Base-by-base conservation (phyloP, 345 rosid genomes). In the Acer campestre region DNA sequence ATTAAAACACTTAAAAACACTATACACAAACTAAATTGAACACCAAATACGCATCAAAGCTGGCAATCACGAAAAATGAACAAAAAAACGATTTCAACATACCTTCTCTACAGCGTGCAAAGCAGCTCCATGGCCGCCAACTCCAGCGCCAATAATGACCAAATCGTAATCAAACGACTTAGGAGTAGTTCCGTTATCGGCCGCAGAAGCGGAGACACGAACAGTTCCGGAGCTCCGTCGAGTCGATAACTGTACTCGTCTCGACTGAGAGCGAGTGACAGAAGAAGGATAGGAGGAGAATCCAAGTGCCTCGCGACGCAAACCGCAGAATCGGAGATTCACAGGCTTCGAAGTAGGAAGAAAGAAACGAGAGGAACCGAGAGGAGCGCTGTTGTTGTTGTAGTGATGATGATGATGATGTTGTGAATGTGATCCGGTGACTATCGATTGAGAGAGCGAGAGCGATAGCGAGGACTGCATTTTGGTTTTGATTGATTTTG, bases 71-170 rank as follows among this genome's bases (percentile, higher is more conserved):
- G 10, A 73, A 44, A 44, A 58, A 38, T 8, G 38, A 42, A 42
- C 10, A 42, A 42, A 42, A 42, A 42, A 3, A 62, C 1, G 25
- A 12, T 7, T 10, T 10, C 6, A 69, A 31, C 22, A 6, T 4
- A 91, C 98, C 95, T 92, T 96, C 83, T 93, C 99, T 22, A 94
- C 98, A 67, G 99, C 98, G 69, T 97, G 98, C 53, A 97, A 90
- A 1, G 98, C 99, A 71, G 99, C 98, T 46, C 99, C 98, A 61
- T 94, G 99, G 4, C 98, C 99, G 16, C 99, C 98, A 22, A 96
- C 99, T 65, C 98, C 99, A 55, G 99, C 98, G 40, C 99, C 99
- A 22, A 94, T 89, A 68, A 96, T 96, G 82, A 94, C 76, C 86
- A 96, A 81, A 83, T 94, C 99, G 78, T 96, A 96, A 79, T 96